phyloP scores from a whole-genome alignment of 1,139 yeast genomes.

The Diutina siamensis region DNA sequence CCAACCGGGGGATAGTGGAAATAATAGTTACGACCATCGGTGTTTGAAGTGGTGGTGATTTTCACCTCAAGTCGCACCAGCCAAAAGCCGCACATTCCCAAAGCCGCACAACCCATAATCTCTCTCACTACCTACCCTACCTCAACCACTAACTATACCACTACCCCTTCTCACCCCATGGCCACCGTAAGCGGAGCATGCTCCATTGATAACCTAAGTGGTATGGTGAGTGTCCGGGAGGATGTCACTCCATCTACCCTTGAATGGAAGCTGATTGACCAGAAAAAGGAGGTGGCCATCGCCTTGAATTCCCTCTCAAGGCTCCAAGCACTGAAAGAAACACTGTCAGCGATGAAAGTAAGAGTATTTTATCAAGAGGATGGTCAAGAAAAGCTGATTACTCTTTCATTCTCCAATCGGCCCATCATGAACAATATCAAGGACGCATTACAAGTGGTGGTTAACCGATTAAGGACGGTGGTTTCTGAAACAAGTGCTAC shows the following conservation, averaged over 20 bases:
- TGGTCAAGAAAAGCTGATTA: constrained; percentile 34
- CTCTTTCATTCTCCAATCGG: constrained; percentile 57
- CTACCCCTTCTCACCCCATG: too few species aligned
- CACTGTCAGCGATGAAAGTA: constrained; percentile 58
- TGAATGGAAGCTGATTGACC: constrained; percentile 59
- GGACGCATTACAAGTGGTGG: constrained; percentile 56
- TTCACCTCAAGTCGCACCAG: too few species aligned
- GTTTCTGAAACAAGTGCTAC: constrained; percentile 8
- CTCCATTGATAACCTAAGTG: constrained; percentile 51
- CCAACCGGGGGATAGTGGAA: not conserved
- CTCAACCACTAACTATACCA: too few species aligned
- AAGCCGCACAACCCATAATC: too few species aligned
- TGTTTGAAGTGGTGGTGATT: not conserved
- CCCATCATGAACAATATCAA: constrained; percentile 69
- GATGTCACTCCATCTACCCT: constrained; percentile 54
- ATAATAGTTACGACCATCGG: not conserved
- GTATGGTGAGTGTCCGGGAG: constrained; percentile 55
- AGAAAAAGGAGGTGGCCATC: constrained; percentile 34
- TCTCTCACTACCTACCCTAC: too few species aligned
- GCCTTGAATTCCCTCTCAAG: constrained; percentile 43
- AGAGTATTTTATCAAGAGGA: constrained; percentile 36
- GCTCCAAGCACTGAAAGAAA: constrained; percentile 66
- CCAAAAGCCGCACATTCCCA: too few species aligned
- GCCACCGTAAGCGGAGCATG: constrained; percentile 48
- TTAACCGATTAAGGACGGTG: constrained; percentile 52